Conservation (phyloP, 495 filamentous ascomycete genomes). For the Xylaria scruposa region DNA sequence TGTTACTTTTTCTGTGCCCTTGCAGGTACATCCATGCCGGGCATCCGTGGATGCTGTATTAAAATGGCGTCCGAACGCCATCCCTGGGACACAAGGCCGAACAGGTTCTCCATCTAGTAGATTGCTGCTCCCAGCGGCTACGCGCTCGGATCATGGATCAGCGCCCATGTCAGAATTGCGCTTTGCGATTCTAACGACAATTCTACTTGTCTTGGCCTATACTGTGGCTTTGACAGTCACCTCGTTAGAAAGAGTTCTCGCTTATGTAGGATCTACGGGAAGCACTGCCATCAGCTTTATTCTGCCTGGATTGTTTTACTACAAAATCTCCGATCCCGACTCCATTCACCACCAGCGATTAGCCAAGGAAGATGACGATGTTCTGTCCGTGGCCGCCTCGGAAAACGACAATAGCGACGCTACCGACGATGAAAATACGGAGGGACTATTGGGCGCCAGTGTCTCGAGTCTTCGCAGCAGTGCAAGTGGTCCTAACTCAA, state of each 20-base stretch:
- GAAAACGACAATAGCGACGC: conserved; percentile 55
- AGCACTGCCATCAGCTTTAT: conserved; percentile 97
- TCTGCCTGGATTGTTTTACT: conserved; percentile 94
- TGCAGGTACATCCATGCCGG: conserved; percentile 94
- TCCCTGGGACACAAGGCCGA: conserved; percentile 38
- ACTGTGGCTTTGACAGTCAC: conserved; percentile 88
- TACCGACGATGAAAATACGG: conserved; percentile 27
- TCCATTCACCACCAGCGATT: conserved; percentile 82
- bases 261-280: conserved; percentile 94
- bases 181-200: conserved; percentile 88
- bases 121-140: conserved; percentile 48
- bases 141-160: conserved; percentile 49
- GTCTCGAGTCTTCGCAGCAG: conserved; percentile 54
- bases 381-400: conserved; percentile 49
- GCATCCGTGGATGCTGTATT: conserved; percentile 91
- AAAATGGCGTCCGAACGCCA: conserved; percentile 77
- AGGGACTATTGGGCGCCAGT: conserved; percentile 56
- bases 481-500: conserved; percentile 38
- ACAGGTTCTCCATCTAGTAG: conserved; percentile 47
- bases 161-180: conserved; percentile 78
- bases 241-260: conserved; percentile 86
- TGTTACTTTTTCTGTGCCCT: conserved; percentile 95
- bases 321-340: conserved; percentile 91
- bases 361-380: conserved; percentile 87
- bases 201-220: conserved; percentile 83